A percentile compares a stretch with the other conserved stretches of the same genome.
Evolutionary conservation across 768 basidiomycete species (phyloP).

Genomic region (Suillus ampliporus): DNA sequence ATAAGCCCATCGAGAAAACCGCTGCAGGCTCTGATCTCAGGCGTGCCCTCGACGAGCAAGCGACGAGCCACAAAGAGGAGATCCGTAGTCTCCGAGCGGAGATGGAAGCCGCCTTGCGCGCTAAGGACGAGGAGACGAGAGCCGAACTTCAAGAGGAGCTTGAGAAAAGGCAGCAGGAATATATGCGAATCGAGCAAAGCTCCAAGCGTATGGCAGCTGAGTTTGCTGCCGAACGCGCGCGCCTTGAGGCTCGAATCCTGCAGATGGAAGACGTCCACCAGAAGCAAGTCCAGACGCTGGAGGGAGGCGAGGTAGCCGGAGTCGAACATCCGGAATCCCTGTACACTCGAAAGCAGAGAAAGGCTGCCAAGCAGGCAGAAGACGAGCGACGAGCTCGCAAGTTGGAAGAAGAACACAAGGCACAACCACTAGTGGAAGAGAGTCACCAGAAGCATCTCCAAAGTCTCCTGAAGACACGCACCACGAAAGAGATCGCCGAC

Average conservation of each 20-base stretch:
- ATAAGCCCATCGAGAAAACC: conserved; percentile 54
- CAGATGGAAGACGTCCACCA: conserved; percentile 33
- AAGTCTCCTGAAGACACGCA: conserved; percentile 29
- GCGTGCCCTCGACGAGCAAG: conserved; percentile 53
- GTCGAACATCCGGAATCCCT: conserved; percentile 32
- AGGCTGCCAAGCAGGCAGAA: conserved; percentile 29
- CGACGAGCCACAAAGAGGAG: conserved; percentile 51
- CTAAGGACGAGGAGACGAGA: conserved; percentile 52
- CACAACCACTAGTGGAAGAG: conserved; percentile 30
- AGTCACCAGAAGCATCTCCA: conserved; percentile 35
- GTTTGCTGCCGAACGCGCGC: conserved; percentile 43
- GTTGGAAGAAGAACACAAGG: conserved; percentile 37
- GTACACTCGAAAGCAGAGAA: conserved; percentile 33
- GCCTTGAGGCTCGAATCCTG: conserved; percentile 34
- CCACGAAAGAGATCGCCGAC: conserved; percentile 24
- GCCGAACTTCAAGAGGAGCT: conserved; percentile 50
- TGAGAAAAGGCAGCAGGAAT: conserved; percentile 48
- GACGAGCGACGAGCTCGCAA: conserved; percentile 33
- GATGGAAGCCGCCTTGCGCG: conserved; percentile 49
- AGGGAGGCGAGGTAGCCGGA: conserved; percentile 30
- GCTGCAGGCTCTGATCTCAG: conserved; percentile 57
- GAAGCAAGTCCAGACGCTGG: conserved; percentile 22
- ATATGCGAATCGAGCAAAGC: conserved; percentile 46
- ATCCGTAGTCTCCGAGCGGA: conserved; percentile 51
- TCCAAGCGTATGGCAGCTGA: conserved; percentile 45